Conservation (phyloP, 2,329 filamentous ascomycete species). For the Colletotrichum karsti region DNA sequence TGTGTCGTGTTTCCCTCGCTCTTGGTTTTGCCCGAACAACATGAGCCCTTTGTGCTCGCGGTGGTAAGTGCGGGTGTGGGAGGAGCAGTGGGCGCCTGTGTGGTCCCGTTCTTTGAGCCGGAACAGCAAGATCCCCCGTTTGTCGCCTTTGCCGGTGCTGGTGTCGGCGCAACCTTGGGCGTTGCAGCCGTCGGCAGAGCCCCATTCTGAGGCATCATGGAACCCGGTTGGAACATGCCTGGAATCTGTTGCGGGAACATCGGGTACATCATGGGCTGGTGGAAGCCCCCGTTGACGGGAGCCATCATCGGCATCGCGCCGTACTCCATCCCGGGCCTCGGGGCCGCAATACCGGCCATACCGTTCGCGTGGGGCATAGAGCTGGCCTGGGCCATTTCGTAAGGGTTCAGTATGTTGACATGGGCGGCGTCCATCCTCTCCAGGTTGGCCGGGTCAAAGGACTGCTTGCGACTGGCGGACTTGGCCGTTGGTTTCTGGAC, state of each 20-base stretch:
- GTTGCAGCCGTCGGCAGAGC: background rate
- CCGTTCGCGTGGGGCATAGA: conserved; percentile 30
- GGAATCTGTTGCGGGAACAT: conserved; percentile 26
- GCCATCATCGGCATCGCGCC: conserved; percentile 26
- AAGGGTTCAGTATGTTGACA: conserved; percentile 55
- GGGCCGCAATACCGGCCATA: conserved; percentile 30
- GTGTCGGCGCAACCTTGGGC: background rate
- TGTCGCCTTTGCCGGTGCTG: background rate
- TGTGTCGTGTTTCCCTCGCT: conserved; percentile 13
- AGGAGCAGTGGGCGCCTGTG: background rate
- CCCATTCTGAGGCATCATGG: conserved; percentile 11
- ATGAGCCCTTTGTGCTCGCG: conserved; percentile 28
- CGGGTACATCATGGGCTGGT: conserved; percentile 26
- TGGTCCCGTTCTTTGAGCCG: background rate
- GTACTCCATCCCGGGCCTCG: conserved; percentile 23
- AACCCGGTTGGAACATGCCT: conserved; percentile 1
- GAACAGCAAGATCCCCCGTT: conserved; percentile 21
- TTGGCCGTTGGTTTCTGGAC: conserved; percentile 54
- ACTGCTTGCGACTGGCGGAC: conserved; percentile 51
- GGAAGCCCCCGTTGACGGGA: conserved; percentile 20
- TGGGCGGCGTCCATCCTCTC: conserved; percentile 62
- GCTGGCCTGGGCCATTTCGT: conserved; percentile 30
- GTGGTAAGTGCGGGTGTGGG: background rate
- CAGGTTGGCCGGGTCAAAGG: conserved; percentile 57
- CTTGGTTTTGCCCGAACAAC: conserved; percentile 31